phyloP scores from a whole-genome alignment of 331 rosid species.

The Quercus phellos region DNA sequence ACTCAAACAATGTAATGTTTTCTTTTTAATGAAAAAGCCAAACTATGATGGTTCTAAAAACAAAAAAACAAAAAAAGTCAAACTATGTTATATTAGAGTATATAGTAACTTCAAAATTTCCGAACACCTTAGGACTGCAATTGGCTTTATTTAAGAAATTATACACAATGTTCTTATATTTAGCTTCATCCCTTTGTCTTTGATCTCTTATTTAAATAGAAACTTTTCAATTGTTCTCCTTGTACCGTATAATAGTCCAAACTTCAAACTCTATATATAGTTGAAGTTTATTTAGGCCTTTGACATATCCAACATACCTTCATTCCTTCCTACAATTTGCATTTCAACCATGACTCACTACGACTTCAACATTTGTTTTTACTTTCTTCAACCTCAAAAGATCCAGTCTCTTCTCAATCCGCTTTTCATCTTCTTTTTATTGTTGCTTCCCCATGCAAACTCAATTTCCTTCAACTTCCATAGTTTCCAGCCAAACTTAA shows the following conservation, averaged over 20 bases:
- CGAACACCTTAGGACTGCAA: neutral
- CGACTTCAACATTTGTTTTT: neutral
- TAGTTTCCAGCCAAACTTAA: slow-evolving; percentile 24
- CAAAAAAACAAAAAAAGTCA: too few relatives aligned
- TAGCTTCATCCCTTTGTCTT: too few relatives aligned
- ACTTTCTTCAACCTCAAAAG: neutral
- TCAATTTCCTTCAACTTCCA: slow-evolving; percentile 46
- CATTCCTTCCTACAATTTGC: neutral
- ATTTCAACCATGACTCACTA: slow-evolving; percentile 1
- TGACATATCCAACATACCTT: neutral
- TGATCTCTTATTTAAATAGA: neutral
- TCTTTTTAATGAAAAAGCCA: too few relatives aligned
- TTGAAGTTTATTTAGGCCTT: neutral
- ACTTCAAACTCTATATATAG: neutral
- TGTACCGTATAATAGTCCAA: too few relatives aligned
- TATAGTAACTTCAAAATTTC: neutral
- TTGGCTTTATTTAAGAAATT: neutral
- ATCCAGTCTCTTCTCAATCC: neutral
- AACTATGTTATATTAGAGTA: too few relatives aligned
- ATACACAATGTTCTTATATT: too few relatives aligned
- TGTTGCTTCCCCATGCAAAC: slow-evolving; percentile 13
- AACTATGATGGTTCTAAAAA: too few relatives aligned
- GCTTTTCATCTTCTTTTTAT: slow-evolving; percentile 11
- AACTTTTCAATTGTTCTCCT: too few relatives aligned
- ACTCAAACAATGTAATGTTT: too few relatives aligned